These are phyloP conservation scores for Botrytis paeoniae DNA, from an alignment of 2,329 filamentous ascomycete species.

Conservation along the genomic window DNA sequence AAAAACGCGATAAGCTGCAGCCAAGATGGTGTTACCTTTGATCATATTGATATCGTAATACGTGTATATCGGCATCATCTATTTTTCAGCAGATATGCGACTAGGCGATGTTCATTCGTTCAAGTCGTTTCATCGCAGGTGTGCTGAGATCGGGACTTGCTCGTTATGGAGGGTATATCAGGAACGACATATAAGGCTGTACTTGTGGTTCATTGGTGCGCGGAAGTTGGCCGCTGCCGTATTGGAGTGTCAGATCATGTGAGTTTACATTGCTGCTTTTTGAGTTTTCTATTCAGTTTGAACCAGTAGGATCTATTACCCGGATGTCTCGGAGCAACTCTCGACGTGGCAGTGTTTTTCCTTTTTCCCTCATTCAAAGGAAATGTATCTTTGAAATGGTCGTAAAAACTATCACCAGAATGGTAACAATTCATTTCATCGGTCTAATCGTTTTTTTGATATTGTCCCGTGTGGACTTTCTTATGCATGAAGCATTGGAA, in stretches of 20 bases:
- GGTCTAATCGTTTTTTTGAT: neutral
- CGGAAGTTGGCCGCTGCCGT: slow-evolving; percentile 21
- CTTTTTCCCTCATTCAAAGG: neutral
- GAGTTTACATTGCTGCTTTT: slow-evolving; percentile 21
- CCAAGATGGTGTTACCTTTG: slow-evolving; percentile 19
- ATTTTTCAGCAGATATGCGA: neutral
- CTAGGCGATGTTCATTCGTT: slow-evolving; percentile 7
- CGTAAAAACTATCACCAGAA: slow-evolving; percentile 4
- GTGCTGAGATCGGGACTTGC: slow-evolving; percentile 10
- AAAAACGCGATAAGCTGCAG: slow-evolving; percentile 14
- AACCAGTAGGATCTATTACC: slow-evolving; percentile 8
- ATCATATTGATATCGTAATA: slow-evolving; percentile 19
- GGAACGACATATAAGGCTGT: slow-evolving; percentile 20
- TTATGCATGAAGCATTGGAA: slow-evolving; percentile 6
- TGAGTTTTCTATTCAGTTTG: neutral
- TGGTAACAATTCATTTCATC: neutral
- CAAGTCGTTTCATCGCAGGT: slow-evolving; percentile 13
- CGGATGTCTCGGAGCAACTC: slow-evolving; percentile 20
- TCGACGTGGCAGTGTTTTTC: slow-evolving; percentile 19
- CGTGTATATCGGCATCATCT: slow-evolving; percentile 9
- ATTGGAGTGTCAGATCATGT: slow-evolving; percentile 20
- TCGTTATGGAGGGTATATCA: slow-evolving; percentile 22
- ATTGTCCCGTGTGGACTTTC: neutral
- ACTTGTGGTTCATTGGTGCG: slow-evolving; percentile 21
- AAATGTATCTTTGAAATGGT: neutral